phyloP scores from a whole-genome alignment of 2,329 filamentous ascomycete species.

The Myotisia sp. region DNA sequence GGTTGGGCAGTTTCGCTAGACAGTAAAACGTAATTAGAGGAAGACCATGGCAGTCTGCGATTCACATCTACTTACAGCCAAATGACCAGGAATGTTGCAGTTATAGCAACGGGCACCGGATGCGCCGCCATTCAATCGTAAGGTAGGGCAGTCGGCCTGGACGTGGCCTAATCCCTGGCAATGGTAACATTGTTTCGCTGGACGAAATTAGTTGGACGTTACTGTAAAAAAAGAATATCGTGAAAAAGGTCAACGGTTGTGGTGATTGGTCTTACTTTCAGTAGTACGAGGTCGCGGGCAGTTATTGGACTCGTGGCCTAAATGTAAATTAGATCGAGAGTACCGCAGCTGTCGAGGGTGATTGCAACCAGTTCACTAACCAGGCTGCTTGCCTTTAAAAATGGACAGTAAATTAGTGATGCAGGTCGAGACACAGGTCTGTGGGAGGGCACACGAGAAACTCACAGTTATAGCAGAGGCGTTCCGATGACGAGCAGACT shows the following conservation, averaged over 20 bases:
- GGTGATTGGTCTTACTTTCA: slow-evolving; percentile 48
- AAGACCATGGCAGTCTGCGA: background rate
- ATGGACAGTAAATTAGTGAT: background rate
- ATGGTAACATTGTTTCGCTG: slow-evolving; percentile 97
- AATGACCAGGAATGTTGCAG: slow-evolving; percentile 82
- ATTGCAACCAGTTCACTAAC: slow-evolving; percentile 20
- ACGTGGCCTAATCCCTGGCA: slow-evolving; percentile 97
- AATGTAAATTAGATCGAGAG: slow-evolving; percentile 8
- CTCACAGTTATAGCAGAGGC: slow-evolving; percentile 98
- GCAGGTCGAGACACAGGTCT: background rate
- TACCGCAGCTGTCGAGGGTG: slow-evolving; percentile 4
- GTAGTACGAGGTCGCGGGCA: slow-evolving; percentile 94
- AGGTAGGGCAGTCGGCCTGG: slow-evolving; percentile 94
- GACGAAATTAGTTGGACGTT: slow-evolving; percentile 3
- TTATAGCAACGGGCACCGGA: slow-evolving; percentile 87
- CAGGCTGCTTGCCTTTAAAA: slow-evolving; percentile 32
- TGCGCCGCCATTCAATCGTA: slow-evolving; percentile 69
- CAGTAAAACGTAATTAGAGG: background rate
- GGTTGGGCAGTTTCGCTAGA: slow-evolving; percentile 13
- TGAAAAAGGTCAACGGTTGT: too few relatives aligned
- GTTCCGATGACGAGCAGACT: slow-evolving; percentile 94
- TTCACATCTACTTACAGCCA: slow-evolving; percentile 52
- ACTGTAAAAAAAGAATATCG: slow-evolving; percentile 1
- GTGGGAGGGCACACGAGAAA: slow-evolving; percentile 14
- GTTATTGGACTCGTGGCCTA: slow-evolving; percentile 90